These are phyloP conservation scores for Clarkia xantiana DNA, from an alignment of 345 rosid species.

Conservation along the genomic window DNA sequence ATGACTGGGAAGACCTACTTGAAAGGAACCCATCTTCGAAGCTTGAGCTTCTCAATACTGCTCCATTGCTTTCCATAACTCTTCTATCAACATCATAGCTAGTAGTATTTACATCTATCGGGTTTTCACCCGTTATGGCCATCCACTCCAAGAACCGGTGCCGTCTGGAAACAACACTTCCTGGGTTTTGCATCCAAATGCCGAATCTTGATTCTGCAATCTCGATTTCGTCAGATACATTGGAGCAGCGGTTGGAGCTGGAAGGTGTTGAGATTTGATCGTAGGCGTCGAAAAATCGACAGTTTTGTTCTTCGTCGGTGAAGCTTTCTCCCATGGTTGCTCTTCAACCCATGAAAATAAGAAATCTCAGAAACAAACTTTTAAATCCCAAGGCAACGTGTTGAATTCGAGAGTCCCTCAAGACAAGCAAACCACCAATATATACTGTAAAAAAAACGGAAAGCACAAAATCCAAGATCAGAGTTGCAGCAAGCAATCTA, in stretches of 20 bases:
- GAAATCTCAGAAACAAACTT: conserved; percentile 23
- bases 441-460: conserved; percentile 12
- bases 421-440: conserved; percentile 38
- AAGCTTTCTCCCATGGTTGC: conserved; percentile 39
- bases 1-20: conserved; percentile 23
- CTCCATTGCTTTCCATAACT: conserved; percentile 27
- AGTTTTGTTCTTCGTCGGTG: conserved; percentile 38
- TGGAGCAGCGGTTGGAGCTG: conserved; percentile 14
- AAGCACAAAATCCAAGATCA: conserved; percentile 41
- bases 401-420: conserved; percentile 29
- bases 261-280: conserved; percentile 39
- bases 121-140: conserved; percentile 13
- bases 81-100: conserved; percentile 4
- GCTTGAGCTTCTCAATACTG: conserved; percentile 30
- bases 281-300: conserved; percentile 55
- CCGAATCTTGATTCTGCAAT: conserved; percentile 17
- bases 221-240: conserved; percentile 3
- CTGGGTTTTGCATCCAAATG: conserved; percentile 53
- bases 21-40: conserved; percentile 40
- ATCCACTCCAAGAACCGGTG: conserved; percentile 15
- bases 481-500: conserved; percentile 11
- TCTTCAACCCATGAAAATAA: conserved; percentile 55
- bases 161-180: conserved; percentile 21
- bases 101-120: too few relatives aligned
- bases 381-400: conserved; percentile 26